Evolutionary conservation across 345 rosid species (phyloP), one percentile per base, ranked within the genome.

Genomic region (Aquilaria sinensis): DNA sequence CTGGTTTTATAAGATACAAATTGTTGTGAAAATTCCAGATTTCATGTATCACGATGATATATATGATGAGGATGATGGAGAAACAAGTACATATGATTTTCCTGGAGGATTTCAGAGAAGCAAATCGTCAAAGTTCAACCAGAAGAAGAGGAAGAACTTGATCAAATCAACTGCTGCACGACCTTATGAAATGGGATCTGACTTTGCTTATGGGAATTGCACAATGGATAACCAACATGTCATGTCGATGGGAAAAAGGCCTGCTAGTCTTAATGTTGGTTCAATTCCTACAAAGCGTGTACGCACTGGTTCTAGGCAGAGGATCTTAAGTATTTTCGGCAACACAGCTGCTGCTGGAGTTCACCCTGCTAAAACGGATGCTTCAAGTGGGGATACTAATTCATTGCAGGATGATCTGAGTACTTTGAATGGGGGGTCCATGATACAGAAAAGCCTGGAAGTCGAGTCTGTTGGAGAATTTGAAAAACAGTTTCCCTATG

Each of bases 371-470:
- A 88, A 75, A 75, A 81, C 94, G 29, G 94, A 86, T 75, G 91
- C 87, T 31, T 91, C 97, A 62, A 91, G 97, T 74, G 97, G 90
- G 70, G 97, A 91, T 69, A 88, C 96, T 56, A 83, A 70, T 79
- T 91, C 92, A 64, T 86, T 78, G 77, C 97, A 88, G 80, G 96
- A 91, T 74, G 96, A 88, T 56, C 83, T 76, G 76, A 86, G 88
- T 76, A 77, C 89, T 60, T 70, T 86, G 85, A 80, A 75, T 72
- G 88, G 88, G 63, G 88, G 84, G 63, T 85, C 81, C 2, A 76
- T 77, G 70, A 65, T 81, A 62, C 92, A 80, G 67, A 91, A 75
- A 82, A 79, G 85, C 62, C 62, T 77, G 75, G 96, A 91, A 75
- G 94, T 88, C 61, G 96, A 91, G 50, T 91, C 96, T 31, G 77